Conservation (phyloP, 768 basidiomycete species). For the Kwoniella botswanensis region DNA sequence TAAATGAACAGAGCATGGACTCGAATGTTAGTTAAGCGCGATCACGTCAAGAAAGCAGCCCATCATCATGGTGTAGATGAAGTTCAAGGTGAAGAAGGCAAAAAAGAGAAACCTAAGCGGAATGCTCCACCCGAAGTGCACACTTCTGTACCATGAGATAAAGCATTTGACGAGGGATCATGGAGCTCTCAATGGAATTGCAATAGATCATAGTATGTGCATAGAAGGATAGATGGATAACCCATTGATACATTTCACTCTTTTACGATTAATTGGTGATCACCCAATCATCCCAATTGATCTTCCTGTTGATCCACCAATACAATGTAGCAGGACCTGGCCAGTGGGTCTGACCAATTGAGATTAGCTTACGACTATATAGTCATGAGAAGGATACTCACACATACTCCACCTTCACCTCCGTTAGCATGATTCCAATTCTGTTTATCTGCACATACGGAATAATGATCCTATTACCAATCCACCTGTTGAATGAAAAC, state of each 20-base stretch:
- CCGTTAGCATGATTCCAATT: constrained; percentile 8
- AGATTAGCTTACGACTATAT: neutral
- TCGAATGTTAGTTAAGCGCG: constrained; percentile 46
- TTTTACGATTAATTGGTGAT: neutral
- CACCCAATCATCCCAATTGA: constrained; percentile 12
- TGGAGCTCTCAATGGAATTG: neutral
- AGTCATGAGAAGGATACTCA: neutral
- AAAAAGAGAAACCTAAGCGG: constrained; percentile 16
- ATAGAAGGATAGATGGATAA: constrained; percentile 1
- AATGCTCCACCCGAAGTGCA: constrained; percentile 15
- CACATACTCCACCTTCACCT: constrained; percentile 1
- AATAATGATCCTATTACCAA: neutral
- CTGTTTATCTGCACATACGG: neutral
- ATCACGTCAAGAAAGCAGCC: constrained; percentile 19
- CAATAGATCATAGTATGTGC: neutral
- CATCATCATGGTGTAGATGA: constrained; percentile 29
- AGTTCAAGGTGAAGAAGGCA: constrained; percentile 38
- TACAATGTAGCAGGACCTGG: constrained; percentile 11
- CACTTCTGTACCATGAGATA: constrained; percentile 11
- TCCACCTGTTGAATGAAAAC: neutral
- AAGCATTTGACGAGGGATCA: neutral
- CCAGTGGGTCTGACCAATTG: constrained; percentile 5
- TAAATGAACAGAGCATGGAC: constrained; percentile 40
- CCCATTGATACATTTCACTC: neutral
- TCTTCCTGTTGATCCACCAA: constrained; percentile 12